Conservation (phyloP, 148 eudicot species). For the Rhododendron henanense region DNA sequence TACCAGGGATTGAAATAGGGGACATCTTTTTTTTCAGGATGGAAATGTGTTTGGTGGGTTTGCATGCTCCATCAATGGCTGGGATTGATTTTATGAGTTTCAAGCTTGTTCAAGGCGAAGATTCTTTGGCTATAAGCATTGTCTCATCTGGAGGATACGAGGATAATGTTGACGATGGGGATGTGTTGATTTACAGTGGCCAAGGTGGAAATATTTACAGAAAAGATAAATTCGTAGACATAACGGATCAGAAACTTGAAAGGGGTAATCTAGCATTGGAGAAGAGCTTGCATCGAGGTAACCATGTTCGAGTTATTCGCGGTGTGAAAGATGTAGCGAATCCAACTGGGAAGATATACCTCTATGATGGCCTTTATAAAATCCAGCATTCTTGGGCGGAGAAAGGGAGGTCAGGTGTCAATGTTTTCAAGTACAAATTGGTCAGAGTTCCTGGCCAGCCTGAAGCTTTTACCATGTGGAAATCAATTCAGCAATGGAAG, state of each 20-base stretch:
- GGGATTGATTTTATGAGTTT: conserved; percentile 79
- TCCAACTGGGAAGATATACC: conserved; percentile 52
- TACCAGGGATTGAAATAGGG: conserved; percentile 85
- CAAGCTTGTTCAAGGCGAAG: conserved; percentile 48
- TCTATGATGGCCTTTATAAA: conserved; percentile 84
- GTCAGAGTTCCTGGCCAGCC: conserved; percentile 73
- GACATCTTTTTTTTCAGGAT: conserved; percentile 86
- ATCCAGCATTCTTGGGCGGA: conserved; percentile 83
- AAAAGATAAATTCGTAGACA: conserved; percentile 39
- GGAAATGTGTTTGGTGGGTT: conserved; percentile 78
- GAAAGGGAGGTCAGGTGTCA: conserved; percentile 63
- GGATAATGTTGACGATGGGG: conserved; percentile 69
- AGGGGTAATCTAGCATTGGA: conserved; percentile 90
- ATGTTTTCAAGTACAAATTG: conserved; percentile 78
- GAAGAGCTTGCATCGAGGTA: conserved; percentile 66
- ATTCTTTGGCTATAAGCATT: conserved; percentile 81
- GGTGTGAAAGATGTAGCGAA: conserved; percentile 53
- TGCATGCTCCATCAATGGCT: conserved; percentile 89
- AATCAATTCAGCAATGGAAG: conserved; percentile 81
- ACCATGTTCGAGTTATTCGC: conserved; percentile 75
- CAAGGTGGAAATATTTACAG: conserved; percentile 66
- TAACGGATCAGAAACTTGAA: conserved; percentile 81
- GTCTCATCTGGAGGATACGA: conserved; percentile 93
- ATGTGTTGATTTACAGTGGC: conserved; percentile 75
- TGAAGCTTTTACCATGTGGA: conserved; percentile 69